phyloP scores from a whole-genome alignment of 192 early-diverging fungal genomes.

The Geosiphon pyriformis region DNA sequence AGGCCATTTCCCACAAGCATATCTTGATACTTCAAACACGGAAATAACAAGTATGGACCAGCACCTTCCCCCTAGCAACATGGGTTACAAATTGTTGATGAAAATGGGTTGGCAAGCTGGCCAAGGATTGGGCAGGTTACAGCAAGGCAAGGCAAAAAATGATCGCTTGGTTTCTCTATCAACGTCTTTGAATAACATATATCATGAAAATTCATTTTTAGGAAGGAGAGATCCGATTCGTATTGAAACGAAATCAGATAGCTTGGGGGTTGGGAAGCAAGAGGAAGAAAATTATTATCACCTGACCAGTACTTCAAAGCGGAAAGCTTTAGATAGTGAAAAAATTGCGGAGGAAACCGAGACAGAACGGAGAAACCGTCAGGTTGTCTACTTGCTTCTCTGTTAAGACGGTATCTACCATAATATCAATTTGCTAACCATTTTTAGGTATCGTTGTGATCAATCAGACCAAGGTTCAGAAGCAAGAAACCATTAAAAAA shows the following conservation, averaged over 20 bases:
- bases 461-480: constrained; percentile 40
- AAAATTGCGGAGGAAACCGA: constrained; percentile 60
- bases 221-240: constrained; percentile 68
- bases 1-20: constrained; percentile 18
- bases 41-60: constrained; percentile 50
- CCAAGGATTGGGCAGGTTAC: constrained; percentile 49
- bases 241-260: constrained; percentile 60
- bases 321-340: constrained; percentile 62
- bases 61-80: constrained; percentile 54
- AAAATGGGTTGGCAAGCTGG: constrained; percentile 72
- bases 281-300: constrained; percentile 51
- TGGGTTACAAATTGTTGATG: constrained; percentile 59
- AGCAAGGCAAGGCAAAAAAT: constrained; percentile 39
- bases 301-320: constrained; percentile 49
- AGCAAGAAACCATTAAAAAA: constrained; percentile 46
- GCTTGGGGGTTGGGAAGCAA: constrained; percentile 60
- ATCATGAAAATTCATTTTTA: constrained; percentile 18
- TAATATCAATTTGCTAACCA: constrained; percentile 4
- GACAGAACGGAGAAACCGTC: constrained; percentile 44
- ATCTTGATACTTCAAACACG: constrained; percentile 17
- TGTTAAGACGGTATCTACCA: neutral
- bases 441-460: neutral
- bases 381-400: constrained; percentile 34
- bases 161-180: neutral
- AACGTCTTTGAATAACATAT: neutral